These are phyloP conservation scores for Phytophthora sojae DNA, from an alignment of 352 stramenopile species.

Conservation along the genomic window DNA sequence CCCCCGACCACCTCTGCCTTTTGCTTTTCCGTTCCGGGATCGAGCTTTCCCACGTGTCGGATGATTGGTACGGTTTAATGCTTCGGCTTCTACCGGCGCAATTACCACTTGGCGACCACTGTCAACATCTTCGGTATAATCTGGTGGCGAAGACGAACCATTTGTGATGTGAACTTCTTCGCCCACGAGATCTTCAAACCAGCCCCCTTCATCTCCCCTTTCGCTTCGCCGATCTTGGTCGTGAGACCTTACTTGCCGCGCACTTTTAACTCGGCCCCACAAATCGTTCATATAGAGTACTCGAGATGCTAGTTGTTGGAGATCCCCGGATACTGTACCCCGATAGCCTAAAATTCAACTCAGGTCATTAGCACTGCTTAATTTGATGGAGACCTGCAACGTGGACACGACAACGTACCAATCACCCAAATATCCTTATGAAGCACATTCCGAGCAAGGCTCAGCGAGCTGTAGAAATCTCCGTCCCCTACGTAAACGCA, in stretches of 20 bases:
- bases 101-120: slow-evolving; percentile 45
- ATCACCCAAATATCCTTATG: slow-evolving; percentile 90
- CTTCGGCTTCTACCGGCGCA: slow-evolving; percentile 14
- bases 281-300: slow-evolving; percentile 82
- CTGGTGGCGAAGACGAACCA: slow-evolving; percentile 11
- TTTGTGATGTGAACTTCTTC: slow-evolving; percentile 20
- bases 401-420: slow-evolving; percentile 46
- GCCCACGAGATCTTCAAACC: slow-evolving; percentile 38
- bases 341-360: slow-evolving; percentile 58
- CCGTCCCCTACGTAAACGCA: slow-evolving; percentile 64
- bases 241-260: slow-evolving; percentile 7
- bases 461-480: slow-evolving; percentile 89
- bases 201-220: slow-evolving; percentile 9
- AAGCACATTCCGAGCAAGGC: slow-evolving; percentile 80
- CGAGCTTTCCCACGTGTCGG: slow-evolving; percentile 20
- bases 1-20: slow-evolving; percentile 25
- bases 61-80: slow-evolving; percentile 10
- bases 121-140: slow-evolving; percentile 26
- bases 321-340: slow-evolving; percentile 73
- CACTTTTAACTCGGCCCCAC: slow-evolving; percentile 56
- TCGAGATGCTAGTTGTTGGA: slow-evolving; percentile 80
- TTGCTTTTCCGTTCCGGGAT: slow-evolving; percentile 26
- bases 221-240: slow-evolving; percentile 21
- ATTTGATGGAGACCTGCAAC: neutral
- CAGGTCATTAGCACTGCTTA: neutral